These are phyloP conservation scores for Aspergillus piperis DNA, from an alignment of 2,329 filamentous ascomycete species.

Conservation along the genomic window DNA sequence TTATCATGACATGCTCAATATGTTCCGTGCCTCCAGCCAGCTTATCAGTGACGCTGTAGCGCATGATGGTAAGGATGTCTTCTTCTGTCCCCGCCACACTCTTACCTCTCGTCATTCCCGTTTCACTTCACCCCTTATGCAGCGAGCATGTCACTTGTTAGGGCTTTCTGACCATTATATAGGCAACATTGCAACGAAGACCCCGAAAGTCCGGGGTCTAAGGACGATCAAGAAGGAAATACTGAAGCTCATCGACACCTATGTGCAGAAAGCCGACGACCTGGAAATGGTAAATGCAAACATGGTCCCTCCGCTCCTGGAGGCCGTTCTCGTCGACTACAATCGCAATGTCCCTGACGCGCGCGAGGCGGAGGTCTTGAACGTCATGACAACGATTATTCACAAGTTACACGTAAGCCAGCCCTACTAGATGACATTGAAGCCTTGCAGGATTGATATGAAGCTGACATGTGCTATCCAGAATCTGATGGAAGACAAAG, in stretches of 20 bases:
- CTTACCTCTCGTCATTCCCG: neutral
- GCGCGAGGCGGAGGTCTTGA: conserved; percentile 92
- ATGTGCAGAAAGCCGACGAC: conserved; percentile 97
- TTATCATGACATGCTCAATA: conserved; percentile 97
- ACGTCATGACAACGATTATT: conserved; percentile 97
- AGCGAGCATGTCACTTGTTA: neutral
- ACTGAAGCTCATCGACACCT: conserved; percentile 95
- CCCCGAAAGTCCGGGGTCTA: conserved; percentile 90
- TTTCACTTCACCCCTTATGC: neutral
- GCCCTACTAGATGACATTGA: neutral
- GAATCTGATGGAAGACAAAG: conserved; percentile 97
- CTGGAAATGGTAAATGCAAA: conserved; percentile 87
- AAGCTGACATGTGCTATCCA: conserved; percentile 40
- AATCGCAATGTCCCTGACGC: conserved; percentile 95
- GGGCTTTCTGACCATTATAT: neutral
- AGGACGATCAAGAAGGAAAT: conserved; percentile 99
- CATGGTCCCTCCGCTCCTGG: conserved; percentile 92
- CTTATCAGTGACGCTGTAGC: conserved; percentile 92
- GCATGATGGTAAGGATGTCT: conserved; percentile 65
- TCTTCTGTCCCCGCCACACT: neutral
- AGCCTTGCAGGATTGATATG: no score
- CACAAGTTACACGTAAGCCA: conserved; percentile 87
- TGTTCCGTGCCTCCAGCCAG: conserved; percentile 96
- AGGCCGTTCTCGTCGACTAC: conserved; percentile 93
- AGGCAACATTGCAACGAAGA: conserved; percentile 94